Conservation (phyloP, 805 yeast species). For the Ogataea zsoltii region DNA sequence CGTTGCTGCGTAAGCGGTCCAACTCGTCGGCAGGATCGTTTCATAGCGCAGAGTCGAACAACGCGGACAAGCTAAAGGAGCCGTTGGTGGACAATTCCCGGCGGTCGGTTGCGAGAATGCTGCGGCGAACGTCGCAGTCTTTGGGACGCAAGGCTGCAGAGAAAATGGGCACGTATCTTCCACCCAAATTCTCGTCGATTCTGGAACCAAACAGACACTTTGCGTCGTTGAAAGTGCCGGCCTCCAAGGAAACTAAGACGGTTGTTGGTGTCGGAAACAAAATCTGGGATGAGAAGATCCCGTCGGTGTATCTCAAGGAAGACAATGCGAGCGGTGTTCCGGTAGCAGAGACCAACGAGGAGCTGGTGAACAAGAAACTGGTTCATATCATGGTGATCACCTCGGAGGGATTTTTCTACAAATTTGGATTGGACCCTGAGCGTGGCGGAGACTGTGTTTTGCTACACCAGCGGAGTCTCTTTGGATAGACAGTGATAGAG, state of each 20-base stretch:
- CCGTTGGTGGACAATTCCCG: conserved; percentile 74
- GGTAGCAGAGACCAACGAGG: conserved; percentile 23
- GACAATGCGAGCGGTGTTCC: conserved; percentile 8
- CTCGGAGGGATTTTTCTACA: conserved; percentile 82
- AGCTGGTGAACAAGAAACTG: conserved; percentile 26
- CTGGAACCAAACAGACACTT: conserved; percentile 92
- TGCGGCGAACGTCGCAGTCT: conserved; percentile 75
- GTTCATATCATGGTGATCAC: conserved; percentile 77
- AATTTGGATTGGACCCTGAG: conserved; percentile 81
- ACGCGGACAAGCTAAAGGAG: conserved; percentile 38
- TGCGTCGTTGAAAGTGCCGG: conserved; percentile 64
- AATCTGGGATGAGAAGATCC: conserved; percentile 26
- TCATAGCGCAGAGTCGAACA: conserved; percentile 25
- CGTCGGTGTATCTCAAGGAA: conserved; percentile 23
- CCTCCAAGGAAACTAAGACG: conserved; percentile 44
- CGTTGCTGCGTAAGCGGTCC: conserved; percentile 21
- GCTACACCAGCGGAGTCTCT: conserved; percentile 52
- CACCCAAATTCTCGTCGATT: conserved; percentile 80
- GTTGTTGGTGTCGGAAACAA: conserved; percentile 49
- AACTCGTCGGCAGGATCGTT: conserved; percentile 30
- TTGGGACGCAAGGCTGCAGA: conserved; percentile 82
- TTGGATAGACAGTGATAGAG: conserved; percentile 5
- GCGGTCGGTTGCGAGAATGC: conserved; percentile 70
- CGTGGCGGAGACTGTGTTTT: conserved; percentile 93
- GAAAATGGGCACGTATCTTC: conserved; percentile 84